Percentiles rank a stretch among this genome's conserved stretches.
Conservation (phyloP, 495 filamentous ascomycete genomes). For the Achaetomiella virescens region DNA sequence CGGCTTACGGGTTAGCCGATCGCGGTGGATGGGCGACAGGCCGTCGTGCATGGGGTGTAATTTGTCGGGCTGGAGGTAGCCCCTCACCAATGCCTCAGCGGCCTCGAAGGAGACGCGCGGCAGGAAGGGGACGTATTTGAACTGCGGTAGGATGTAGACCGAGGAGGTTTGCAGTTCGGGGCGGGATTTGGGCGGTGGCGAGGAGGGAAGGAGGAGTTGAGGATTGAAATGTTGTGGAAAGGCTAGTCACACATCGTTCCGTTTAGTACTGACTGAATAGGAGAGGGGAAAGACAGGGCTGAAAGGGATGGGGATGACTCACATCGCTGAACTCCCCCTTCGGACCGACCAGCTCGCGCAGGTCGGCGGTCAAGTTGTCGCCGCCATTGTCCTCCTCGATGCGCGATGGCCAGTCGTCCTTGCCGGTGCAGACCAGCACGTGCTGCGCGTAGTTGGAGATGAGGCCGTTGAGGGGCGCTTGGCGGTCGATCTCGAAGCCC, state of each 20-base stretch:
- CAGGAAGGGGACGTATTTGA: conserved; percentile 71
- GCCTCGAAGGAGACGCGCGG: conserved; percentile 45
- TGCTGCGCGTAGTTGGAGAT: conserved; percentile 79
- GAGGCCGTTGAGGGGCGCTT: conserved; percentile 61
- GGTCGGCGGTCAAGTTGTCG: conserved; percentile 59
- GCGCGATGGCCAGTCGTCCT: conserved; percentile 70
- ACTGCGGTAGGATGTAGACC: conserved; percentile 67
- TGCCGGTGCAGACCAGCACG: conserved; percentile 73
- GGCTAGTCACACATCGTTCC: no score
- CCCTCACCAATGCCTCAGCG: conserved; percentile 51
- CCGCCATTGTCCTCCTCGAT: conserved; percentile 51
- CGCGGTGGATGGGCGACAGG: conserved; percentile 46
- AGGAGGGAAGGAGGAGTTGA: conserved; percentile 62
- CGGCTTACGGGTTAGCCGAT: conserved; percentile 37
- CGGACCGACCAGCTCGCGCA: conserved; percentile 62
- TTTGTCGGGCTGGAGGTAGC: conserved; percentile 50
- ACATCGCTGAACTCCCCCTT: conserved; percentile 68
- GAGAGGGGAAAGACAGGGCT: neutral
- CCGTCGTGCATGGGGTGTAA: conserved; percentile 53
- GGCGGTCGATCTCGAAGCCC: conserved; percentile 68
- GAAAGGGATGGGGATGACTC: conserved; percentile 21
- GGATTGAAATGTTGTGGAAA: conserved; percentile 67
- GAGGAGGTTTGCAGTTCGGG: conserved; percentile 49
- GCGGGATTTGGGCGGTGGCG: conserved; percentile 19
- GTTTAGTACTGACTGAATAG: no score